These are phyloP conservation scores for Pyrus bretschneideri DNA, from an alignment of 306 rosid species.

Conservation along the genomic window DNA sequence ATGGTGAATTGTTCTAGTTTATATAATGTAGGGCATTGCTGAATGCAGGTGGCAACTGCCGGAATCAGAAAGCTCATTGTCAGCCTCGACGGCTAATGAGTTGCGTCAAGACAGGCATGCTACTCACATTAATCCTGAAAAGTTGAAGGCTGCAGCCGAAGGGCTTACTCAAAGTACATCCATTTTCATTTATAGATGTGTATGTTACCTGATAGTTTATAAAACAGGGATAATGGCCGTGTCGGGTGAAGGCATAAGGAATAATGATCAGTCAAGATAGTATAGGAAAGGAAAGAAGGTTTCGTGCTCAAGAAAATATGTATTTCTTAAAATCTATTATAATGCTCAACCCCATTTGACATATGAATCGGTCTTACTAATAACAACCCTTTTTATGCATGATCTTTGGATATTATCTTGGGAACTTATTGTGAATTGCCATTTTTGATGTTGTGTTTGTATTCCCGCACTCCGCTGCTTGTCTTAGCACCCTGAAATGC, in stretches of 20 bases:
- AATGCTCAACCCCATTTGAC: neutral
- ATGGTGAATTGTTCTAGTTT: neutral
- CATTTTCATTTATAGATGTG: neutral
- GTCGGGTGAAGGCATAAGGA: neutral
- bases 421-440: neutral
- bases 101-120: constrained; percentile 53
- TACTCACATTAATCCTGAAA: constrained; percentile 48
- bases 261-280: neutral
- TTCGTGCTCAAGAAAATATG: neutral
- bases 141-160: constrained; percentile 88
- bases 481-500: neutral
- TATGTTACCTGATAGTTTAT: neutral
- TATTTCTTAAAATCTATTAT: neutral
- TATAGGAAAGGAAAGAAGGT: neutral
- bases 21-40: neutral
- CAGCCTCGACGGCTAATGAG: constrained; percentile 87
- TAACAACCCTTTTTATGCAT: neutral
- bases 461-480: neutral
- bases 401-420: neutral
- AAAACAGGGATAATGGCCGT: neutral
- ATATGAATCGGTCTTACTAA: neutral
- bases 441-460: neutral
- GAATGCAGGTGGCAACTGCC: constrained; percentile 78
- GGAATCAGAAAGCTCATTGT: constrained; percentile 17
- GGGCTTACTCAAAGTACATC: constrained; percentile 60